A percentile compares a stretch with the other conserved stretches of the same genome.
Evolutionary conservation across 2,329 filamentous ascomycete species (phyloP).

Genomic region (Neopestalotiopsis sp.): DNA sequence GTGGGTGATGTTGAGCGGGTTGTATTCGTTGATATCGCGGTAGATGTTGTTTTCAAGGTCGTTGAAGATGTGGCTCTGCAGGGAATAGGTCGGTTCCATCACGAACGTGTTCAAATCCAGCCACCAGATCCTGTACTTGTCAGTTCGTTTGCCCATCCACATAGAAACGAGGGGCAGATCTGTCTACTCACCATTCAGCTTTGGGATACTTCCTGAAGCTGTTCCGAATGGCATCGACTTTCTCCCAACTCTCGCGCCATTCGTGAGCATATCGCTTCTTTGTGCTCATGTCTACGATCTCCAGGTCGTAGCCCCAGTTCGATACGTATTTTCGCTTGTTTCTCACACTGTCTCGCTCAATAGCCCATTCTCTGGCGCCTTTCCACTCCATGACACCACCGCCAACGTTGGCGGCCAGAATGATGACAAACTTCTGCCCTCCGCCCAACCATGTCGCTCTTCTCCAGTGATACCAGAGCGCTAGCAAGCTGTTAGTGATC

Average conservation of each 20-base stretch:
- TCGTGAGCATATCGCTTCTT: constrained; percentile 99
- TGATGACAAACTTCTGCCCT: constrained; percentile 90
- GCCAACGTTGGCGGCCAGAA: constrained; percentile 90
- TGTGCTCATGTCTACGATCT: constrained; percentile 97
- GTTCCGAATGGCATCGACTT: constrained; percentile 90
- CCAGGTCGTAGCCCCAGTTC: constrained; percentile 92
- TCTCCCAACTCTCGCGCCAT: constrained; percentile 99
- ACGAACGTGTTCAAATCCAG: constrained; percentile 96
- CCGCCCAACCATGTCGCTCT: constrained; percentile 76
- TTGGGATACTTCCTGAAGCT: constrained; percentile 92
- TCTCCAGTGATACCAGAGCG: constrained; percentile 68
- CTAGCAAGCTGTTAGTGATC: constrained; percentile 39
- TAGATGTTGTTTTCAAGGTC: constrained; percentile 76
- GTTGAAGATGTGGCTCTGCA: constrained; percentile 91
- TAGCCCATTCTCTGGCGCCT: constrained; percentile 94
- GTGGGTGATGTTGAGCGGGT: constrained; percentile 91
- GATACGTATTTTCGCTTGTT: constrained; percentile 92
- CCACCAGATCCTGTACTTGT: constrained; percentile 90
- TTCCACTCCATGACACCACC: constrained; percentile 99
- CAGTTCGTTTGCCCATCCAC: constrained; percentile 1
- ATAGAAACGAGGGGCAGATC: neutral
- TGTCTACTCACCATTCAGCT: constrained; percentile 81
- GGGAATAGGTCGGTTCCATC: constrained; percentile 92
- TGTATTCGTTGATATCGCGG: constrained; percentile 95
- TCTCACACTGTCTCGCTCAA: constrained; percentile 91